Evolutionary conservation across 306 rosid species (phyloP), one percentile per base, ranked within the genome.

Genomic region (Dalbergia oliveri): DNA sequence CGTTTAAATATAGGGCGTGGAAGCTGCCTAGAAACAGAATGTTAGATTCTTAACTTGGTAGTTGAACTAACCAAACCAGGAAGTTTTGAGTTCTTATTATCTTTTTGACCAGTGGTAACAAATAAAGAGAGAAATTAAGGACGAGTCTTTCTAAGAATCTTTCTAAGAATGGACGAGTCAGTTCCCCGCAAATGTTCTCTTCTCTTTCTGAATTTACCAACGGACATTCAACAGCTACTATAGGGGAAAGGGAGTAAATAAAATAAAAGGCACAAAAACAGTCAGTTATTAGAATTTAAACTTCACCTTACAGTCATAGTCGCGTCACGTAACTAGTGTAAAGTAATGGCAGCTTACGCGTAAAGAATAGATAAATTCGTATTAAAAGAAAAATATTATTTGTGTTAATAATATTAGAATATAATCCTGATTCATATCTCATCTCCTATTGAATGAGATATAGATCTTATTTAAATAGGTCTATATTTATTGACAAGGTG

Each of bases 31-130:
- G 57, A 9, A n/a, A 10, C 35, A 72, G 75, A 13, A 3, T 23
- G 26, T 6, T 72, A 39, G 77, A 70, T 71, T 34, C 83, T n/a
- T 61, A 70, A 70, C 77, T 79, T 62, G 23, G 3, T 8, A 23
- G 58, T 13, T 12, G 1, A 62, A 39, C 61, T 16, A 21, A 16
- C 35, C 4, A 1, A 60, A 9, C 8, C 23, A 5, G 11, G 3
- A 31, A 53, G 23, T 21, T 21, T 21, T 21, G 23, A 34, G 66
- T n/a, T n/a, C n/a, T 50, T 44, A 0, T 1, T 50, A 3, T 15
- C 35, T 59, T 73, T 71, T 71, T 71, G 23, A 79, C 66, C 4
- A 18, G 6, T 9, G 71, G 51, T 10, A 9, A 45, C 12, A 16
- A 18, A 18, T 37, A 76, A 64, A 26, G 31, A 1, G 23, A 54